Evolutionary conservation across 805 yeast genomes (phyloP).

Genomic region (Citeromyces matritensis): DNA sequence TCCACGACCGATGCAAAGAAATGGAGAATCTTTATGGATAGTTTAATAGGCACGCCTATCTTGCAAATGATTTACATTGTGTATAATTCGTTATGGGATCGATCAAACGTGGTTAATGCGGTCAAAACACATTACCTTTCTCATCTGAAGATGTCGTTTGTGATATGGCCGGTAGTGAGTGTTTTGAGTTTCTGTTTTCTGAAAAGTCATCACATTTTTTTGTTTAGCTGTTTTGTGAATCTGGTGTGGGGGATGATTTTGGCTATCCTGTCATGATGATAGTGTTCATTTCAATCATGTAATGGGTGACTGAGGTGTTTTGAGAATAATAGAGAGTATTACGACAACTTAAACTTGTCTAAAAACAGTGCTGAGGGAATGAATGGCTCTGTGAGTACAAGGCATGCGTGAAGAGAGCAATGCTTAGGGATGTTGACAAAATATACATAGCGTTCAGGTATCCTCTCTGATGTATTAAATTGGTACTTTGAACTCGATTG

Average conservation of each 20-base stretch:
- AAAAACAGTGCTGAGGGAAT: too few relatives aligned
- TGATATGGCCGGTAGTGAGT: constrained; percentile 48
- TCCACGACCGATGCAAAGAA: constrained; percentile 16
- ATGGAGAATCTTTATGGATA: constrained; percentile 34
- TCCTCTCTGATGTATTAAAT: too few relatives aligned
- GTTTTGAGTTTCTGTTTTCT: constrained; percentile 30
- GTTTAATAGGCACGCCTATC: constrained; percentile 33
- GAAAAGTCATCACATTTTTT: constrained; percentile 35
- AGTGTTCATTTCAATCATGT: not conserved
- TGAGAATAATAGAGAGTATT: too few relatives aligned
- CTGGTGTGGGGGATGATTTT: constrained; percentile 41
- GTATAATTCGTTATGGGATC: constrained; percentile 41
- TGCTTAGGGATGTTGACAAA: too few relatives aligned
- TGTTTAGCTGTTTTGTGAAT: constrained; percentile 40
- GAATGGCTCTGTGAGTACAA: too few relatives aligned
- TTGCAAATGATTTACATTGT: constrained; percentile 37
- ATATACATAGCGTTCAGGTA: too few relatives aligned
- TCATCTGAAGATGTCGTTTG: constrained; percentile 33
- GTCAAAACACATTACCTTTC: constrained; percentile 23
- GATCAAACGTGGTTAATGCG: constrained; percentile 16
- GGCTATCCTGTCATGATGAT: constrained; percentile 15
- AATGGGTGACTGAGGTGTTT: too few relatives aligned
- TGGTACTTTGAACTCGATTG: too few relatives aligned
- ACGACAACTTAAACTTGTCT: too few relatives aligned
- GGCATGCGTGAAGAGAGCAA: too few relatives aligned